Evolutionary conservation across 106 monocot species (phyloP).

Genomic region (Agapanthus africanus): DNA sequence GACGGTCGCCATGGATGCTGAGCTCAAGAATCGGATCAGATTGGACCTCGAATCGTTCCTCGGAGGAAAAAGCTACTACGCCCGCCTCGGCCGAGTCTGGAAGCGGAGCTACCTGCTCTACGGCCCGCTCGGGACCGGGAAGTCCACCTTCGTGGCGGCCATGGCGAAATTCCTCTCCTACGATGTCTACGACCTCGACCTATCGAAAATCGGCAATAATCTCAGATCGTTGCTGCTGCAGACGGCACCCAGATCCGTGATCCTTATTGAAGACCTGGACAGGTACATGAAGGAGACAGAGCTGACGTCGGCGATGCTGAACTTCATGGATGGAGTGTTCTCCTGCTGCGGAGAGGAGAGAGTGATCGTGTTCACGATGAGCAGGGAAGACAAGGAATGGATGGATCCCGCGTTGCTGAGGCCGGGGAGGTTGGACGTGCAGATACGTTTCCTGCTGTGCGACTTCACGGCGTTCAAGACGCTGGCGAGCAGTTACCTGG

Average conservation of each 20-base stretch:
- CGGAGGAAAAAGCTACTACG: slow-evolving; percentile 37
- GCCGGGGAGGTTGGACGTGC: slow-evolving; percentile 35
- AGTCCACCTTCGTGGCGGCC: slow-evolving; percentile 52
- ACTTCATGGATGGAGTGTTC: slow-evolving; percentile 51
- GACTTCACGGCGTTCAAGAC: slow-evolving; percentile 54
- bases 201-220: slow-evolving; percentile 20
- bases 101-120: slow-evolving; percentile 54
- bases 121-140: slow-evolving; percentile 53
- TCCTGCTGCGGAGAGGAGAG: slow-evolving; percentile 58
- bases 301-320: too few species aligned
- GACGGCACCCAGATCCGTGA: slow-evolving; percentile 34
- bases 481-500: slow-evolving; percentile 47
- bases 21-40: slow-evolving; percentile 26
- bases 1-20: slow-evolving; percentile 44
- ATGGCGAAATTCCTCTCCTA: slow-evolving; percentile 47
- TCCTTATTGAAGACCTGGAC: slow-evolving; percentile 53
- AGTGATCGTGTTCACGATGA: slow-evolving; percentile 53
- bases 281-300: slow-evolving; percentile 15
- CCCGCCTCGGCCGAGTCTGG: slow-evolving; percentile 45
- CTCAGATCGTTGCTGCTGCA: slow-evolving; percentile 28
- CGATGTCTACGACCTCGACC: slow-evolving; percentile 52
- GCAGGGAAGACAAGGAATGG: neutral
- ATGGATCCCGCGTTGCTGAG: too few species aligned
- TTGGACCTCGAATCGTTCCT: slow-evolving; percentile 41
- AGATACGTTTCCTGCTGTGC: slow-evolving; percentile 43